Evolutionary conservation across 495 filamentous ascomycete genomes (phyloP).

Genomic region (Talaromyces stipitatus): DNA sequence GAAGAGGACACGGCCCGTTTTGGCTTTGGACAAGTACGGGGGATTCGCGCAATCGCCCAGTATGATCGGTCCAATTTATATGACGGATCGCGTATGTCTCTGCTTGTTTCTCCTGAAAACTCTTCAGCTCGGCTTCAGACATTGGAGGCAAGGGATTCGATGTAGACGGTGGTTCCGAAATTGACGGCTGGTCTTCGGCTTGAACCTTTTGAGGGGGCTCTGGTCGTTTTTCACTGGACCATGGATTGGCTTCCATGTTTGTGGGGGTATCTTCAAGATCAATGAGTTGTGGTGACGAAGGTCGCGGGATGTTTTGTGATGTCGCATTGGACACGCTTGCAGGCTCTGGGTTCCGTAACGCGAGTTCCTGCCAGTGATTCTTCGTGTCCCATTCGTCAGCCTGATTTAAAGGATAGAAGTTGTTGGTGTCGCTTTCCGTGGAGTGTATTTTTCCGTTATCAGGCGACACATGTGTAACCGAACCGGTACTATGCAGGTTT

Average conservation of each 20-base stretch:
- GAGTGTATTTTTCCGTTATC: not conserved
- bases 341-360: not conserved
- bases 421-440: not conserved
- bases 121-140: conserved; percentile 28
- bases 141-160: conserved; percentile 4
- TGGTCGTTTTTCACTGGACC: conserved; percentile 5
- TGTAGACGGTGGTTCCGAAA: not conserved
- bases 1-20: conserved; percentile 88
- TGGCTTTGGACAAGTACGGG: conserved; percentile 86
- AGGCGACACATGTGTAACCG: not conserved
- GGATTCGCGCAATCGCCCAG: conserved; percentile 42
- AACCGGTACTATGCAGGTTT: not conserved
- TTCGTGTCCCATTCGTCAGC: not conserved
- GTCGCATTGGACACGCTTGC: not conserved
- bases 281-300: conserved; percentile 32
- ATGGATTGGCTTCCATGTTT: not conserved
- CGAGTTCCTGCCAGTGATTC: conserved; percentile 3
- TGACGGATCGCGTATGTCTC: conserved; percentile 68
- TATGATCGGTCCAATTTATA: conserved; percentile 50
- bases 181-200: not conserved
- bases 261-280: conserved; percentile 22
- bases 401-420: not conserved
- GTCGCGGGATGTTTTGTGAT: conserved; percentile 10
- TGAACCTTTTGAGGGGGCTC: not conserved
- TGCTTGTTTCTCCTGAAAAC: conserved; percentile 39